Evolutionary conservation across 2,329 filamentous ascomycete genomes (phyloP).

Genomic region (Penicillium sp.): DNA sequence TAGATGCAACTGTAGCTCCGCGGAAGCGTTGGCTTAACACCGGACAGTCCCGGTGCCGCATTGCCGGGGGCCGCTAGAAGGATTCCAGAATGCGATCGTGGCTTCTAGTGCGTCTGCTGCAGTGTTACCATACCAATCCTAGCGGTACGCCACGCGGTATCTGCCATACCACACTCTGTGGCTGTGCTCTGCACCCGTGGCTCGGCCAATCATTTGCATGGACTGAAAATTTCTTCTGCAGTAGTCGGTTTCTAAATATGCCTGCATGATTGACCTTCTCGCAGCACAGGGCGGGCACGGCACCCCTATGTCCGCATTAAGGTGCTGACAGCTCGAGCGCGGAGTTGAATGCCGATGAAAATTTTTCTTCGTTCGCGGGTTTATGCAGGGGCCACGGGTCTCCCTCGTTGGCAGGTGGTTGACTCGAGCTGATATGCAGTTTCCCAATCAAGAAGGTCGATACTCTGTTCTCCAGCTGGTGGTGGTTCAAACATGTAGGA

Average conservation of each 20-base stretch:
- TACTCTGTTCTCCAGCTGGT: too few species aligned
- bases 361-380: constrained; percentile 11
- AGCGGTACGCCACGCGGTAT: constrained; percentile 4
- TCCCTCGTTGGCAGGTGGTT: too few species aligned
- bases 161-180: constrained; percentile 10
- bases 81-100: constrained; percentile 16
- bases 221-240: constrained; percentile 23
- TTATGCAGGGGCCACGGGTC: neutral
- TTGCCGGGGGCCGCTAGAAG: constrained; percentile 17
- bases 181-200: constrained; percentile 15
- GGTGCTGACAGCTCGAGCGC: constrained; percentile 22
- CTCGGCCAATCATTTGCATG: constrained; percentile 20
- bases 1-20: constrained; percentile 1
- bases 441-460: constrained; percentile 5
- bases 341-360: constrained; percentile 11
- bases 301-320: constrained; percentile 13
- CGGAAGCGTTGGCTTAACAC: neutral
- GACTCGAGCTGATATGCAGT: constrained; percentile 5
- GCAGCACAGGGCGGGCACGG: constrained; percentile 5
- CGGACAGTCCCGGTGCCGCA: constrained; percentile 18
- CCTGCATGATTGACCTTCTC: constrained; percentile 12
- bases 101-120: constrained; percentile 5
- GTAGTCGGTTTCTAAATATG: constrained; percentile 24
- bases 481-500: too few species aligned
- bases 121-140: constrained; percentile 12